Conservation (phyloP, 768 basidiomycete species). For the Pilatotrama ljubarskyi region DNA sequence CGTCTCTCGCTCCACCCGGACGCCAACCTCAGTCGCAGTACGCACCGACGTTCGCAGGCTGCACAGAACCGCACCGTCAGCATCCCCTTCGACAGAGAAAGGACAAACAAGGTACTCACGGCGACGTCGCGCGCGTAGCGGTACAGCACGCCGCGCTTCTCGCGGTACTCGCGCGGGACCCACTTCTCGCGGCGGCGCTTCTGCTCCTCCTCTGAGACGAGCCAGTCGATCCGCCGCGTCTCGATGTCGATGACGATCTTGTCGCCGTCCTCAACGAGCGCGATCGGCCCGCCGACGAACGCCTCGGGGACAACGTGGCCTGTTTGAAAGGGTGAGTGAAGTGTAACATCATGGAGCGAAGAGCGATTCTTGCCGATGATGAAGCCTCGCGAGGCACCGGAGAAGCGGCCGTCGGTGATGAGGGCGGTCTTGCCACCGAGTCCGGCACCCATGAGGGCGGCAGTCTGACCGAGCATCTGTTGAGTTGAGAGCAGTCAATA, state of each 20-base stretch:
- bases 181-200: constrained; percentile 60
- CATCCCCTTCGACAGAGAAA: background rate
- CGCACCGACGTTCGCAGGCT: constrained; percentile 83
- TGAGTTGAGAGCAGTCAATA: constrained; percentile 1
- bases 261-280: constrained; percentile 83
- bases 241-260: constrained; percentile 71
- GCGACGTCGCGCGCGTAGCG: constrained; percentile 86
- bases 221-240: constrained; percentile 67
- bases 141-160: constrained; percentile 71
- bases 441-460: constrained; percentile 82
- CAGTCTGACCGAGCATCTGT: constrained; percentile 70
- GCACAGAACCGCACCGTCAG: constrained; percentile 3
- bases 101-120: constrained; percentile 49
- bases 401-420: constrained; percentile 89
- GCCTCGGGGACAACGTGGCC: constrained; percentile 70
- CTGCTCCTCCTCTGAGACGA: constrained; percentile 68
- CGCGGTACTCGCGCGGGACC: constrained; percentile 64
- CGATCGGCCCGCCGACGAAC: constrained; percentile 82
- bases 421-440: constrained; percentile 75
- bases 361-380: constrained; percentile 46
- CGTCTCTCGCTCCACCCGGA: background rate
- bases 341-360: background rate
- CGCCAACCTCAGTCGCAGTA: constrained; percentile 64
- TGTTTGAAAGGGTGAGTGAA: constrained; percentile 18
- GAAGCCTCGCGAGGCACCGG: constrained; percentile 74